Percentiles rank a stretch among this genome's conserved stretches.
These are phyloP conservation scores for Vairimorpha necatrix DNA, from an alignment of 371 early-diverging fungal species.

Conservation along the genomic window DNA sequence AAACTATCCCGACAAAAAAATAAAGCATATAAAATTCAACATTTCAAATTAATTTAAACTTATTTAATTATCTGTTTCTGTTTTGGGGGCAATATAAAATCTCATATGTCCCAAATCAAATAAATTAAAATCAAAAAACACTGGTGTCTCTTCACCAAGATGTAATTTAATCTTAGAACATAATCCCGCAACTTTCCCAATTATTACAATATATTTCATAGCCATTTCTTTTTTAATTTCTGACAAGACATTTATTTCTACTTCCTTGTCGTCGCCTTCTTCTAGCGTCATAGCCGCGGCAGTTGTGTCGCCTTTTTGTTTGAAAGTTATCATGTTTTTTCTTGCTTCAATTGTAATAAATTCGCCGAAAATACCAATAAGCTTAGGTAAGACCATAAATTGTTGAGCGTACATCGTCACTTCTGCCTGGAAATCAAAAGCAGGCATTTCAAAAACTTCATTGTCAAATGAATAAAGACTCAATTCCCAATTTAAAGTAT, in stretches of 20 bases:
- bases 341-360: conserved; percentile 42
- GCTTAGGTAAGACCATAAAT: conserved; percentile 47
- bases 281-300: conserved; percentile 36
- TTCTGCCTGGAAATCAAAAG: conserved; percentile 33
- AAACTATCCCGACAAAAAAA: too few relatives aligned
- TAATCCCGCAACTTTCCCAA: conserved; percentile 40
- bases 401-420: conserved; percentile 41
- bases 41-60: too few relatives aligned
- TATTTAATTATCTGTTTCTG: conserved; percentile 24
- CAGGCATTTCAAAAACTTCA: conserved; percentile 45
- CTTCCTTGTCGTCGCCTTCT: conserved; percentile 1
- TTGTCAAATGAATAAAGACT: conserved; percentile 46
- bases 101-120: conserved; percentile 44
- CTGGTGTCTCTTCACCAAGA: conserved; percentile 45
- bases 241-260: conserved; percentile 21
- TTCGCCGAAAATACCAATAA: conserved; percentile 52
- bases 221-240: conserved; percentile 52
- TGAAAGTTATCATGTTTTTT: conserved; percentile 41
- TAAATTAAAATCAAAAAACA: conserved; percentile 55
- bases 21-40: too few relatives aligned
- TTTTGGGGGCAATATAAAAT: conserved; percentile 60
- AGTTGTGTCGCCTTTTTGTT: conserved; percentile 50
- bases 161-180: conserved; percentile 39
- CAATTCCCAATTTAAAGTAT: conserved; percentile 32
- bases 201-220: conserved; percentile 59